These are phyloP conservation scores for Stephania japonica DNA, from an alignment of 164 flowering plant genomes.

Conservation along the genomic window DNA sequence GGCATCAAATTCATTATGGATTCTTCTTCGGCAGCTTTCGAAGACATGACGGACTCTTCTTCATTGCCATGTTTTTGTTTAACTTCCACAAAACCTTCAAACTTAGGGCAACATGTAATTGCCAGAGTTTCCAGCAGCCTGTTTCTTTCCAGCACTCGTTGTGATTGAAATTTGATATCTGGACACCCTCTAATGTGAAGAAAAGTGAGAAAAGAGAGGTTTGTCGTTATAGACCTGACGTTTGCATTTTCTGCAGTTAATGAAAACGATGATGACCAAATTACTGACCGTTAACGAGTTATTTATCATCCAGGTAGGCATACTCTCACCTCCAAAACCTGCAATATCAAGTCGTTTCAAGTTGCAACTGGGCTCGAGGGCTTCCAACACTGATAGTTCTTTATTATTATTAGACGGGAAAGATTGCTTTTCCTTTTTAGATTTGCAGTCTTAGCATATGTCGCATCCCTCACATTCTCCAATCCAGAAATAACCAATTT, in stretches of 20 bases:
- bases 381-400: background rate
- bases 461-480: conserved; percentile 3
- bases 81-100: background rate
- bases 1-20: background rate
- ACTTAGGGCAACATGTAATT: background rate
- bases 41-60: background rate
- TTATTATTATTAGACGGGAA: background rate
- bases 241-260: background rate
- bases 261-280: background rate
- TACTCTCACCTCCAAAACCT: conserved; percentile 3
- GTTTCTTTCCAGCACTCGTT: background rate
- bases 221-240: background rate
- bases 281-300: background rate
- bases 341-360: background rate
- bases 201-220: background rate
- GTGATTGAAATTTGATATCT: background rate
- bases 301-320: conserved; percentile 4
- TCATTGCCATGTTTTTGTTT: too few relatives aligned
- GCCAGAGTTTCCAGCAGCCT: background rate
- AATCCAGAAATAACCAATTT: background rate
- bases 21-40: too few relatives aligned
- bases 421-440: conserved; percentile 1
- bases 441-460: conserved; percentile 6
- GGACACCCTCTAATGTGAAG: background rate
- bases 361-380: background rate